Conservation (phyloP, 2,329 filamentous ascomycete species). For the Colletotrichum noveboracense region DNA sequence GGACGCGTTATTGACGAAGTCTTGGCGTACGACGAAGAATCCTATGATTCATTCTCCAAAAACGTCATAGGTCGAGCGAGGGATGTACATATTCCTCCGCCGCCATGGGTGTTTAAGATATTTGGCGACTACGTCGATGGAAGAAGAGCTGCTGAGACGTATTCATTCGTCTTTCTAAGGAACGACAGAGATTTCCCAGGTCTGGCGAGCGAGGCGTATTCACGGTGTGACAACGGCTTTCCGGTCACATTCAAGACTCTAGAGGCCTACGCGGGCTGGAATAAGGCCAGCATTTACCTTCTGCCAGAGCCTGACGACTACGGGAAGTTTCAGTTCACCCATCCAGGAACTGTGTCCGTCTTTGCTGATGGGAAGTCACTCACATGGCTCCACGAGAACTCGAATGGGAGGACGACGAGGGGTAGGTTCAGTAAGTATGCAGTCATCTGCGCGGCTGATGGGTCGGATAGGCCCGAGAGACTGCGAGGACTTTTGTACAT, state of each 20-base stretch:
- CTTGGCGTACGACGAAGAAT: accelerated
- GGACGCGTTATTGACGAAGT: not conserved
- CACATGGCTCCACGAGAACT: not conserved
- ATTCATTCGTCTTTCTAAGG: not conserved
- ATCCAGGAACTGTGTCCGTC: not conserved
- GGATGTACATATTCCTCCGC: not conserved
- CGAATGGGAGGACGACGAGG: not conserved
- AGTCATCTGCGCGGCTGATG: not conserved
- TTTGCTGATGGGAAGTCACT: not conserved
- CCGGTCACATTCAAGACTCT: not conserved
- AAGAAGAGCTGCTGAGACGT: not conserved
- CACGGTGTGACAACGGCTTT: accelerated
- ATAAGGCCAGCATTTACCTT: not conserved
- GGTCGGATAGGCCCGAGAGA: not conserved
- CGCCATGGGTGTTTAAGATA: not conserved
- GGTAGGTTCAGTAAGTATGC: not conserved
- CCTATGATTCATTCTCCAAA: accelerated
- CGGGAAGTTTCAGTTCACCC: not conserved
- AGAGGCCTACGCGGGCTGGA: not conserved
- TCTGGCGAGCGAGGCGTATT: not conserved
- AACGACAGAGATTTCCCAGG: accelerated
- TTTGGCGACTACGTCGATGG: not conserved
- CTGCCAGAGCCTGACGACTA: not conserved
- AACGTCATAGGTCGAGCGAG: not conserved
- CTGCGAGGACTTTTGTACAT: not conserved